Conservation (phyloP, 805 yeast genomes). For the Hemisphaericaspora nanyangensis region DNA sequence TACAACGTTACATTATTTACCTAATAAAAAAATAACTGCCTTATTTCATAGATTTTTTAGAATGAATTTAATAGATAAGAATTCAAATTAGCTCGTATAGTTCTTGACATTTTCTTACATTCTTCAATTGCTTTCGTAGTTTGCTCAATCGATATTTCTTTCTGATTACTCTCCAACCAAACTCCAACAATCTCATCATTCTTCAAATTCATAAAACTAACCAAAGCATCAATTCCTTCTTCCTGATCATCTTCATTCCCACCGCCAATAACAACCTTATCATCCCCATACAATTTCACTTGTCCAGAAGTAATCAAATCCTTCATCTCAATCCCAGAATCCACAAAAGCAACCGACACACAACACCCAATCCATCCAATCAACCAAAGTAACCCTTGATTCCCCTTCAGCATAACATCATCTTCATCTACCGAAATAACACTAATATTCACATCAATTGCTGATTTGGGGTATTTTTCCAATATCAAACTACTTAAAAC, state of each 20-base stretch:
- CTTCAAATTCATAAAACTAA: conserved; percentile 52
- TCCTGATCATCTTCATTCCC: conserved; percentile 9
- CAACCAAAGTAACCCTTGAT: conserved; percentile 28
- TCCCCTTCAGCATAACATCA: conserved; percentile 5
- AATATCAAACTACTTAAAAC: conserved; percentile 52
- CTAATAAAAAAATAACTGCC: too few relatives aligned
- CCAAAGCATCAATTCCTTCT: conserved; percentile 32
- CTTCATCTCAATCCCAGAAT: conserved; percentile 76
- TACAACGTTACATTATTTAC: too few relatives aligned
- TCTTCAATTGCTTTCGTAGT: conserved; percentile 32
- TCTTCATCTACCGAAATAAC: conserved; percentile 49
- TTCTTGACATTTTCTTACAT: conserved; percentile 42
- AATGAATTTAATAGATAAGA: conserved; percentile 30
- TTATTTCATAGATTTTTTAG: not conserved
- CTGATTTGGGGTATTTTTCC: conserved; percentile 82
- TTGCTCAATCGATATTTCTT: conserved; percentile 15
- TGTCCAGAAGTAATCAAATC: conserved; percentile 73
- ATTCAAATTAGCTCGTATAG: conserved; percentile 43
- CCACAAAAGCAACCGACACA: conserved; percentile 71
- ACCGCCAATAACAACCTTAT: conserved; percentile 14
- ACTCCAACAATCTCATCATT: conserved; percentile 58
- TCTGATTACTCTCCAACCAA: conserved; percentile 36
- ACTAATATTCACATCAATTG: conserved; percentile 73
- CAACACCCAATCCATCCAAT: conserved; percentile 56
- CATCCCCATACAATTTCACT: conserved; percentile 17